Evolutionary conservation across 371 early-diverging fungal species (phyloP).

Genomic region (Parasitella parasitica): DNA sequence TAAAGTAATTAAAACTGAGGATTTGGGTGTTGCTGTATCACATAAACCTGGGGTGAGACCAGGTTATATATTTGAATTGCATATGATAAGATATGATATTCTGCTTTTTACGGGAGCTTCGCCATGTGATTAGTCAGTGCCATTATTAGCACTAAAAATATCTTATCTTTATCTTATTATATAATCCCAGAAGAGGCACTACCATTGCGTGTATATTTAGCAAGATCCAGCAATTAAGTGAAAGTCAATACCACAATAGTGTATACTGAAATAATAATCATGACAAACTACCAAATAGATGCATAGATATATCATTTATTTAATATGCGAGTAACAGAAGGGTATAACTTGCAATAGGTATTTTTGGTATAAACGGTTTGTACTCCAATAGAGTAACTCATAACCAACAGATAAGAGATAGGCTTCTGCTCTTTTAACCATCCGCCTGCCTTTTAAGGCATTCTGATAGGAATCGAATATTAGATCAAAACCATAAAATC

Average conservation of each 20-base stretch:
- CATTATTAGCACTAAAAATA: neutral
- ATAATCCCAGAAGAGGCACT: neutral
- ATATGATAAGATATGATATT: slow-evolving; percentile 1
- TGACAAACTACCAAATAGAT: too few relatives aligned
- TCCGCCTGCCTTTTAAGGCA: neutral
- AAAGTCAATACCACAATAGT: too few relatives aligned
- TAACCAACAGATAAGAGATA: slow-evolving; percentile 1
- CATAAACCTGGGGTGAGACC: neutral
- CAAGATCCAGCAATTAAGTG: too few relatives aligned
- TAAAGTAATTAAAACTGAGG: neutral
- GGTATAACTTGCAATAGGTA: neutral
- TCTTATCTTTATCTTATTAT: slow-evolving; percentile 2
- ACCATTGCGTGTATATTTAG: too few relatives aligned
- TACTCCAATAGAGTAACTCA: neutral
- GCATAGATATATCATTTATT: too few relatives aligned
- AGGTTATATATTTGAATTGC: neutral
- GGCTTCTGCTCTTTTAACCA: neutral
- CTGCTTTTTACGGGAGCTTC: neutral
- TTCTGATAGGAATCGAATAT: neutral
- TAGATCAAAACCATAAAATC: neutral
- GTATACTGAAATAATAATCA: too few relatives aligned
- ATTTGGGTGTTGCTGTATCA: neutral
- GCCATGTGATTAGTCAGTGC: neutral
- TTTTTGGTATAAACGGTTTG: neutral
- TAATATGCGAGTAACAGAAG: too few relatives aligned